Evolutionary conservation across 305 asterid genomes (phyloP), one percentile per base, ranked within the genome.

Genomic region (Ruellia speciosa): DNA sequence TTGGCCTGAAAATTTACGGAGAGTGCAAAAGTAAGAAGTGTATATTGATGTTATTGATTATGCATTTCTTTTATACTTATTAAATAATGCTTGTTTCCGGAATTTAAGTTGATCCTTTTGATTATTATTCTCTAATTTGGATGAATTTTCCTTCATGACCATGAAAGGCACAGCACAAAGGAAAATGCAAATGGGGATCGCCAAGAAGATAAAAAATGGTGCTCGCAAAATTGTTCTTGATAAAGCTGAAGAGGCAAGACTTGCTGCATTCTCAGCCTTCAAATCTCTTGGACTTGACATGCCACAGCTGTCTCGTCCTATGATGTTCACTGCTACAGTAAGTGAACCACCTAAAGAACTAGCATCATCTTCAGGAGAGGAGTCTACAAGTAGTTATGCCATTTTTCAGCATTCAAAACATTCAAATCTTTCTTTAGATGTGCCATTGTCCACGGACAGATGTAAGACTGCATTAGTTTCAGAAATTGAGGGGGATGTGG

Each of bases 211-310:
- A 24, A 92, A 88, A 76, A 86, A 84, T 60, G 97, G 95, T 52
- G 99, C 97, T 10, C 85, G 99, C 51, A 92, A 73, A 78, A 86
- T 84, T 77, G 96, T 92, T 66, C 82, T 92, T 35, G 99, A 88
- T 50, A 92, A 88, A 80, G 99, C 99, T 71, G 99, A 92, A 79
- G 99, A 86, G 77, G 99, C 99, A 58, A 82, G 97, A 71, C 53
- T 81, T 72, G 90, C 94, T 66, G 99, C 99, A 58, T 88, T 86
- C 75, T 77, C 99, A 54, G 96, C 99, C 51, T 92, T 92, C 68
- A 88, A 76, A 71, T 84, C 94, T 61, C 94, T 92, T 69, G 97
- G 99, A 70, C 81, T 88, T 60, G 84, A 86, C 49, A 74, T 86
- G 62, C 75, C 89, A 31, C 84, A 72, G 57, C 70, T 86, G 59